These are phyloP conservation scores for Pythium diclinum DNA, from an alignment of 352 stramenopile genomes.

Conservation along the genomic window DNA sequence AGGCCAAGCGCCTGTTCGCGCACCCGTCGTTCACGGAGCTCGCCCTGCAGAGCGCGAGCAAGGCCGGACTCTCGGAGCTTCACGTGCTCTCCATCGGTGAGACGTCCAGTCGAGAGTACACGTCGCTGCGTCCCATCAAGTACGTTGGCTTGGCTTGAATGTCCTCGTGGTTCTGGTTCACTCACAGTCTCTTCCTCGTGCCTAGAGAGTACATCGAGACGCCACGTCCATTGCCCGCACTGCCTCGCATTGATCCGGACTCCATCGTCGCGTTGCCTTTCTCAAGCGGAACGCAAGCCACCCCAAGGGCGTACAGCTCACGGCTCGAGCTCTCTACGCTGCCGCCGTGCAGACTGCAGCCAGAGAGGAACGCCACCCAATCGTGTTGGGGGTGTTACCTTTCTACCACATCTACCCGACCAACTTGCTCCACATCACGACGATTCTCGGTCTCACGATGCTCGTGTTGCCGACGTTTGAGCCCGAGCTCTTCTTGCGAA, in stretches of 20 bases:
- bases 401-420: conserved; percentile 93
- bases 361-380: conserved; percentile 48
- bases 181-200: background rate
- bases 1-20: conserved; percentile 24
- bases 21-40: conserved; percentile 13
- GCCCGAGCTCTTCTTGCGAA: conserved; percentile 76
- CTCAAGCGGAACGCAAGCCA: conserved; percentile 92
- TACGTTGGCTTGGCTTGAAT: background rate
- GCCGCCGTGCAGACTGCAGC: conserved; percentile 81
- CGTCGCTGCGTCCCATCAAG: background rate
- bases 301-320: conserved; percentile 88
- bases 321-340: conserved; percentile 79
- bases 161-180: background rate
- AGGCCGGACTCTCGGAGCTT: background rate
- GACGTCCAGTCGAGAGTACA: background rate
- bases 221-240: background rate
- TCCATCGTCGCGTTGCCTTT: conserved; percentile 78
- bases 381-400: conserved; percentile 67
- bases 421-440: conserved; percentile 56
- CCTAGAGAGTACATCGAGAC: background rate
- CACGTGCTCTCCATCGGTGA: conserved; percentile 1
- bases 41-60: background rate
- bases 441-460: conserved; percentile 78
- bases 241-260: conserved; percentile 44
- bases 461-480: conserved; percentile 62